Conservation (phyloP, 352 stramenopile genomes). For the Phytophthora podocarpi region DNA sequence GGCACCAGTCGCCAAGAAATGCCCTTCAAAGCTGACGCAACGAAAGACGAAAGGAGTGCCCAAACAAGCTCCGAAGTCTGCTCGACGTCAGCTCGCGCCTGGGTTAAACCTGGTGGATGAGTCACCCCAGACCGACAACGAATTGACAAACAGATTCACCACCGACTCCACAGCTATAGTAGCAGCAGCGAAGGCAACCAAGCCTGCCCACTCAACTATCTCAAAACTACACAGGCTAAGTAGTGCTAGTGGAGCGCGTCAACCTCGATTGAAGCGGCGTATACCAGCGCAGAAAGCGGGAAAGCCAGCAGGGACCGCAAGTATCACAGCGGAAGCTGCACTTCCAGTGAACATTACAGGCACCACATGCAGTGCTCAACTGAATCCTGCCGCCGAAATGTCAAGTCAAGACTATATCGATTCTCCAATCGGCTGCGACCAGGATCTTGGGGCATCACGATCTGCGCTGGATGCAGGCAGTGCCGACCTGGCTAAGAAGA, state of each 20-base stretch:
- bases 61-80: constrained; percentile 27
- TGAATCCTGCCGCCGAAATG: constrained; percentile 5
- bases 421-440: constrained; percentile 31
- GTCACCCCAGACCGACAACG: constrained; percentile 24
- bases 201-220: neutral
- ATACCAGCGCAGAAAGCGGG: constrained; percentile 32
- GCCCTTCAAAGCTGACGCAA: constrained; percentile 14
- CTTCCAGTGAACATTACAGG: neutral
- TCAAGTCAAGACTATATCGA: constrained; percentile 18
- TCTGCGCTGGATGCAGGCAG: neutral
- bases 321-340: neutral
- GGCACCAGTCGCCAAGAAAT: constrained; percentile 3
- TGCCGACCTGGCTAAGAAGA: neutral
- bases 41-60: constrained; percentile 9
- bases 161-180: neutral
- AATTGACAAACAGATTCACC: constrained; percentile 12
- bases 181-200: neutral
- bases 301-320: constrained; percentile 11
- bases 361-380: neutral
- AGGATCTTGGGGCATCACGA: constrained; percentile 3
- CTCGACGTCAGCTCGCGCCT: constrained; percentile 22
- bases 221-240: neutral
- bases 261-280: constrained; percentile 32
- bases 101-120: constrained; percentile 24
- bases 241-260: neutral